These are phyloP conservation scores for Tetrahymena borealis DNA, from an alignment of 73 alveolate species.

Conservation along the genomic window DNA sequence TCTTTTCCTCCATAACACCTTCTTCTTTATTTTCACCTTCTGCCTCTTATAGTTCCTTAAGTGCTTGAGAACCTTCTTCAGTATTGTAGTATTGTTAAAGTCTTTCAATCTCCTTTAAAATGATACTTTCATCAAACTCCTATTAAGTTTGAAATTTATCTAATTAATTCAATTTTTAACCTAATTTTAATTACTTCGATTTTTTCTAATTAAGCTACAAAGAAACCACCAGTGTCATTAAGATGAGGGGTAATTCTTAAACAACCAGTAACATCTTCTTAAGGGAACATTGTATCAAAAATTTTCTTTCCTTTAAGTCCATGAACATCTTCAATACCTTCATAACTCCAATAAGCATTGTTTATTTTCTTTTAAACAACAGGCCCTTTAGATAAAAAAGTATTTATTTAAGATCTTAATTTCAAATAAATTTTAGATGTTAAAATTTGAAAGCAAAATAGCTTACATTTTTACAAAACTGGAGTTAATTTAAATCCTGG, in stretches of 20 bases:
- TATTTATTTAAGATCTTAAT: not conserved
- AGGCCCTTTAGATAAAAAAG: not conserved
- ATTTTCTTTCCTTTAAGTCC: not conserved
- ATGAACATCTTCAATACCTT: not conserved
- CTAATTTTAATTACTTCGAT: not conserved
- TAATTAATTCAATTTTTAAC: not conserved
- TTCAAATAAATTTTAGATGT: too few relatives aligned
- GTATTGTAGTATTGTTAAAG: not conserved
- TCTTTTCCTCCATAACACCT: not conserved
- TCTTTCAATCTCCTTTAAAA: not conserved
- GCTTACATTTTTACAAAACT: not conserved
- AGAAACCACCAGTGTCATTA: not conserved
- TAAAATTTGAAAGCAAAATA: too few relatives aligned
- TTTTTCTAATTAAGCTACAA: not conserved
- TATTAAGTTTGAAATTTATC: not conserved
- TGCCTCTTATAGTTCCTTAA: not conserved
- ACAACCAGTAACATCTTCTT: not conserved
- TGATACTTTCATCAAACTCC: not conserved
- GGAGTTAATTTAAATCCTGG: not conserved
- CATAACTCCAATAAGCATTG: not conserved
- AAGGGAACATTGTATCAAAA: not conserved
- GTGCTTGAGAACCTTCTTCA: not conserved
- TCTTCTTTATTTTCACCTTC: not conserved
- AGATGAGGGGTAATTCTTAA: not conserved
- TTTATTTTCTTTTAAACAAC: not conserved